phyloP scores from a whole-genome alignment of 1,139 yeast genomes.

The Magnusiomyces paraingens region DNA sequence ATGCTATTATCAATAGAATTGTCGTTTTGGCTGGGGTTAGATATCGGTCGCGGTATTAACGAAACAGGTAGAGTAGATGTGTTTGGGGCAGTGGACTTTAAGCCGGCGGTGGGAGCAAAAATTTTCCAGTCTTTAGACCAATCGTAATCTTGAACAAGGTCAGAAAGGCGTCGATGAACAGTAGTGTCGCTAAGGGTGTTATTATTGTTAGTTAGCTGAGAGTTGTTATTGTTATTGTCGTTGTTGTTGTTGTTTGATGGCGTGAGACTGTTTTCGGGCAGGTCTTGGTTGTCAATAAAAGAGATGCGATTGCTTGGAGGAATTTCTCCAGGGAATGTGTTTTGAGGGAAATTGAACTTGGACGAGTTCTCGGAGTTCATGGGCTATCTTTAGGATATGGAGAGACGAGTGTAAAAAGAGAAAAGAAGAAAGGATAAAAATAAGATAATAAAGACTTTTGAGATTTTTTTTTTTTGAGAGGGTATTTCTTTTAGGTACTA shows the following conservation, averaged over 20 bases:
- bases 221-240: not conserved
- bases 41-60: too few species aligned
- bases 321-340: not conserved
- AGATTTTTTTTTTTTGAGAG: not conserved
- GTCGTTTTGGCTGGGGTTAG: too few species aligned
- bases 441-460: not conserved
- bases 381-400: not conserved
- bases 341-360: not conserved
- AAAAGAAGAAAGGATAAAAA: not conserved
- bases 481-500: too few species aligned
- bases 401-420: not conserved
- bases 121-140: conserved; percentile 5
- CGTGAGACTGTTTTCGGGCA: not conserved
- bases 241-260: not conserved
- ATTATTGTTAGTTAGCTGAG: not conserved
- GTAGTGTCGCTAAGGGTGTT: not conserved
- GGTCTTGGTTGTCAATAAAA: not conserved
- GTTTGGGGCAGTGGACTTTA: too few species aligned
- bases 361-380: not conserved
- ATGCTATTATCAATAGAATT: too few species aligned
- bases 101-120: too few species aligned
- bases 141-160: conserved; percentile 5
- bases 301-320: conserved; percentile 1
- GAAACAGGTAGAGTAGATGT: too few species aligned
- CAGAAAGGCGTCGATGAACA: conserved; percentile 2